Conservation (phyloP, 352 stramenopile genomes). For the Nothophytophthora sp. region DNA sequence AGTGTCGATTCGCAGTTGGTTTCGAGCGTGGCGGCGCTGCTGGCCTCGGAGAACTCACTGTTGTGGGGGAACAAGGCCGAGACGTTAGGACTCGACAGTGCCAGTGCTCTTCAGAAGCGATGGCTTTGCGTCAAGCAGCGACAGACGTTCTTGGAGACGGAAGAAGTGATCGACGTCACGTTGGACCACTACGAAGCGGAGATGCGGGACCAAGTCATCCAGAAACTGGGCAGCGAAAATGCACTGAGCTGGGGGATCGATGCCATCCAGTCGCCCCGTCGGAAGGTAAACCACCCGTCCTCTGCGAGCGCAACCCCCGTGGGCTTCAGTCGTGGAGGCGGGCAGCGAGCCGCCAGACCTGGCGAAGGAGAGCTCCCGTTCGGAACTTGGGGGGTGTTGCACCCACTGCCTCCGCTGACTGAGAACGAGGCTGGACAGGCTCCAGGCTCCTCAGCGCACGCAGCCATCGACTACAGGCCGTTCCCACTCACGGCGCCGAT, state of each 20-base stretch:
- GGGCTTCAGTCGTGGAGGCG: conserved; percentile 9
- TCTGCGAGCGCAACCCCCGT: conserved; percentile 2
- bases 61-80: conserved; percentile 23
- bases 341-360: conserved; percentile 7
- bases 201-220: conserved; percentile 64
- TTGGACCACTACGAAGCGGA: conserved; percentile 63
- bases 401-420: conserved; percentile 72
- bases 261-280: conserved; percentile 78
- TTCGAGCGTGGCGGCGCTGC: conserved; percentile 50
- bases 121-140: conserved; percentile 79
- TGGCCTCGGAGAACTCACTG: conserved; percentile 60
- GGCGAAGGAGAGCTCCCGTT: conserved; percentile 46
- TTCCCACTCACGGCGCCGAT: conserved; percentile 76
- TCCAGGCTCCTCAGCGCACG: conserved; percentile 7
- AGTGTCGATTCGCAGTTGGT: conserved; percentile 68
- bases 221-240: conserved; percentile 76
- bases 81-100: conserved; percentile 9
- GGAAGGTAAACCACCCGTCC: conserved; percentile 33
- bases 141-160: conserved; percentile 66
- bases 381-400: conserved; percentile 69
- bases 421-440: conserved; percentile 50
- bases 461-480: conserved; percentile 46
- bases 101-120: conserved; percentile 49
- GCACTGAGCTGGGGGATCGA: conserved; percentile 82
- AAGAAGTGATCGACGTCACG: conserved; percentile 68